phyloP scores from a whole-genome alignment of 208 protist species.

The Acanthamoeba triangularis region DNA sequence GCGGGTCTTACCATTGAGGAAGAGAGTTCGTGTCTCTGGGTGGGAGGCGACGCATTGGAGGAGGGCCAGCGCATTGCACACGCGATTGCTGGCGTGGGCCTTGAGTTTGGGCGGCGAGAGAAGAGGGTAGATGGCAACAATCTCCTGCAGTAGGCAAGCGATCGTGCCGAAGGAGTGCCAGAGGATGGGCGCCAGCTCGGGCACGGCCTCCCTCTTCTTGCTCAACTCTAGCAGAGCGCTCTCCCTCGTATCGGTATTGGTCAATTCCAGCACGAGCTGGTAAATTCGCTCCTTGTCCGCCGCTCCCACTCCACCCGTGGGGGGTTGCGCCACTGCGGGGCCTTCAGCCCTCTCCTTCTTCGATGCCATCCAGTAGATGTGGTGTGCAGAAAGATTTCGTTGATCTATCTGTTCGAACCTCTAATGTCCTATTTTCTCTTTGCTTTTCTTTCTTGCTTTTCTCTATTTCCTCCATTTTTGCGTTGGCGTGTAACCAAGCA shows the following conservation, averaged over 20 bases:
- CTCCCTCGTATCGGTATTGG: conserved; percentile 61
- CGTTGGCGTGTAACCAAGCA: no score
- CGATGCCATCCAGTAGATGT: no score
- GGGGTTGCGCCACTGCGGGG: background rate
- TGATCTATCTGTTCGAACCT: no score
- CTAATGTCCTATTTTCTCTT: no score
- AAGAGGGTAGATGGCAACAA: conserved; percentile 98
- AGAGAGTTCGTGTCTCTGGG: conserved; percentile 97
- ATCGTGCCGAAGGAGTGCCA: conserved; percentile 99
- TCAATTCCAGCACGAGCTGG: conserved; percentile 73
- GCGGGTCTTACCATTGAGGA: conserved; percentile 95
- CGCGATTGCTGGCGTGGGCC: conserved; percentile 93
- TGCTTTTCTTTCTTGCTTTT: no score
- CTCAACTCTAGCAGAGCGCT: conserved; percentile 75
- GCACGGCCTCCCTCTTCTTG: conserved; percentile 77
- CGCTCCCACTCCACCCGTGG: background rate
- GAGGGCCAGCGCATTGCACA: conserved; percentile 99
- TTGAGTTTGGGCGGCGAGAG: conserved; percentile 93
- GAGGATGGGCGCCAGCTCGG: conserved; percentile 96
- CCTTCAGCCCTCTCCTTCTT: conserved; percentile 40
- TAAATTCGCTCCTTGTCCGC: conserved; percentile 76
- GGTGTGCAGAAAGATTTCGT: no score
- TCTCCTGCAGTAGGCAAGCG: conserved; percentile 98
- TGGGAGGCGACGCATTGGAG: conserved; percentile 99
- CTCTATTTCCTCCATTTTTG: no score